Evolutionary conservation across 1,139 yeast genomes (phyloP).

Genomic region (Lodderomyces oxycetoniae): DNA sequence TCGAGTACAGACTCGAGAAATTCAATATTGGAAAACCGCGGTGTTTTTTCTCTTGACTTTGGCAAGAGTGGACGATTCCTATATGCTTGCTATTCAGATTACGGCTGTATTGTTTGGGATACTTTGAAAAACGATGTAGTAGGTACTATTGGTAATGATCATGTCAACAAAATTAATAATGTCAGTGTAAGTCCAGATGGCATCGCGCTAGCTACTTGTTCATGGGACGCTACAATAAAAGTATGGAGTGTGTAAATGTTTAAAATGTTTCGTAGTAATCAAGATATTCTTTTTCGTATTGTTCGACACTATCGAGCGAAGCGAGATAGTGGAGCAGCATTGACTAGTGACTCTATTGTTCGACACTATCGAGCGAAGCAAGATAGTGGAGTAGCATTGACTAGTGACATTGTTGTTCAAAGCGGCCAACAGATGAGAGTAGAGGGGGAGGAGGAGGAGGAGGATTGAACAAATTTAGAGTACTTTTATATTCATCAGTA

Average conservation of each 20-base stretch:
- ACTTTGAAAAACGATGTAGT: slow-evolving; percentile 59
- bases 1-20: slow-evolving; percentile 10
- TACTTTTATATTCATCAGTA: too few species aligned
- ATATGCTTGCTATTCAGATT: slow-evolving; percentile 73
- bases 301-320: too few species aligned
- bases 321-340: too few species aligned
- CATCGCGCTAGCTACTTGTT: slow-evolving; percentile 61
- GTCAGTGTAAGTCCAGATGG: slow-evolving; percentile 75
- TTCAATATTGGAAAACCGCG: slow-evolving; percentile 50
- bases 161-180: slow-evolving; percentile 55
- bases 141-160: slow-evolving; percentile 49
- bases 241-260: slow-evolving; percentile 42
- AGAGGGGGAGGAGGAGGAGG: too few species aligned
- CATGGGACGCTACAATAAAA: slow-evolving; percentile 66
- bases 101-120: slow-evolving; percentile 79
- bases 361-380: too few species aligned
- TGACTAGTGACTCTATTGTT: too few species aligned
- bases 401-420: too few species aligned
- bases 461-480: too few species aligned
- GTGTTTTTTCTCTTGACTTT: slow-evolving; percentile 68
- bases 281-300: background rate
- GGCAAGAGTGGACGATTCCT: slow-evolving; percentile 72
- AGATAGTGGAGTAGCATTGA: too few species aligned
- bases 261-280: background rate
- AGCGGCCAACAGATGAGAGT: too few species aligned